phyloP scores from a whole-genome alignment of 768 basidiomycete genomes.

The Megacollybia marginata region DNA sequence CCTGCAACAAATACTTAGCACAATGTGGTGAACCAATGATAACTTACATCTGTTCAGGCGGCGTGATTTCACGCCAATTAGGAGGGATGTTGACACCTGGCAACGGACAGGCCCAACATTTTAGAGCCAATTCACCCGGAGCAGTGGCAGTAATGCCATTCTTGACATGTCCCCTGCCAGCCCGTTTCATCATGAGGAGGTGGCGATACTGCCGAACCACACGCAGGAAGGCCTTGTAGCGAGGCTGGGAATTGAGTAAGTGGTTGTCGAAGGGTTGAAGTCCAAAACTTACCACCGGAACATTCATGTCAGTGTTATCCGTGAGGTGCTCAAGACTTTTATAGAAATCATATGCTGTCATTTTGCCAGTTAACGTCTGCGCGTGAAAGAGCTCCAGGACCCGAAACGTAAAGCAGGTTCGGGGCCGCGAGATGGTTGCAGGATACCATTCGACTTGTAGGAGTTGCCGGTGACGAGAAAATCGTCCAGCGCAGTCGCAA shows the following conservation, averaged over 20 bases:
- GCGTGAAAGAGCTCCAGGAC: neutral
- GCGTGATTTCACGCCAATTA: neutral
- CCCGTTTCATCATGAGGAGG: neutral
- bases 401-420: neutral
- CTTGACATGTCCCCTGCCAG: neutral
- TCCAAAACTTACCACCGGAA: neutral
- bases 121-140: neutral
- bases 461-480: neutral
- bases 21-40: neutral
- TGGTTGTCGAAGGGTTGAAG: neutral
- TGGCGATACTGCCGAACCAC: neutral
- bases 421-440: neutral
- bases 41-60: neutral
- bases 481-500: constrained; percentile 12
- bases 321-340: neutral
- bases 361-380: neutral
- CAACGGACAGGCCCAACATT: neutral
- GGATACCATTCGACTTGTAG: neutral
- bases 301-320: neutral
- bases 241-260: too few relatives aligned
- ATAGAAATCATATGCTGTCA: neutral
- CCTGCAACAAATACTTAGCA: neutral
- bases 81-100: neutral
- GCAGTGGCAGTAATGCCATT: neutral
- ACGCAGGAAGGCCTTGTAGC: neutral